Evolutionary conservation across 495 filamentous ascomycete species (phyloP), one percentile per base, ranked within the genome.

Genomic region (Rusavskia elegans): DNA sequence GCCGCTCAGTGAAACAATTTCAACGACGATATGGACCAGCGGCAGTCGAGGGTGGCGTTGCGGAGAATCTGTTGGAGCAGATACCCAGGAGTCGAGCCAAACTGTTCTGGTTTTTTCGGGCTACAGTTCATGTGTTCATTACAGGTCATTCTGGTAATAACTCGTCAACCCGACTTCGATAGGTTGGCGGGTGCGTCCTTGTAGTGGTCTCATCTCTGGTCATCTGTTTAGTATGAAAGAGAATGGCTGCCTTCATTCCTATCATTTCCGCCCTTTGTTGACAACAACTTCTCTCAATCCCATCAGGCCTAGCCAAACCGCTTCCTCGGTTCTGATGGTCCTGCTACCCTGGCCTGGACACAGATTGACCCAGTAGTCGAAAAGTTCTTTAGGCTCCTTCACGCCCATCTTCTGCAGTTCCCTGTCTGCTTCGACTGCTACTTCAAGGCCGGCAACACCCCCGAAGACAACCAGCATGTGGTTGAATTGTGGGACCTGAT

Each of bases 241-340:
- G 13, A 2, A 10, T 35, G 32, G 32, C 32, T 11, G 32, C 32
- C 32, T 35, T 14, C 10, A 35, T 35, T 35, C 32, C 32, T 11
- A 35, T 53, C 45, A 49, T 20, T 49, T 52, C 35, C 27, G 52
- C 37, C 59, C 56, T 38, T 45, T 58, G 3, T 40, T 39, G 37
- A 56, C 51, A n/a, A 70, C 59, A 51, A 84, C 55, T 45, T 66
- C 71, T 61, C 75, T 71, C 56, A 87, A 57, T 2, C 72, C 75
- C 54, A 72, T 75, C 64, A 88, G 59, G 1, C 74, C 81, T 55
- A 86, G 70, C 75, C 83, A 82, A 42, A 89, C 66, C 1, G 85
- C 84, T 63, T 90, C 85, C 51, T 89, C 85, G 4, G 83, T 88
- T 58, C 83, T 67, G 52, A 89, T 87, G 1, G 80, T 85, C 56